Evolutionary conservation across 768 basidiomycete species (phyloP).

Genomic region (Rhizopogon vulgaris): DNA sequence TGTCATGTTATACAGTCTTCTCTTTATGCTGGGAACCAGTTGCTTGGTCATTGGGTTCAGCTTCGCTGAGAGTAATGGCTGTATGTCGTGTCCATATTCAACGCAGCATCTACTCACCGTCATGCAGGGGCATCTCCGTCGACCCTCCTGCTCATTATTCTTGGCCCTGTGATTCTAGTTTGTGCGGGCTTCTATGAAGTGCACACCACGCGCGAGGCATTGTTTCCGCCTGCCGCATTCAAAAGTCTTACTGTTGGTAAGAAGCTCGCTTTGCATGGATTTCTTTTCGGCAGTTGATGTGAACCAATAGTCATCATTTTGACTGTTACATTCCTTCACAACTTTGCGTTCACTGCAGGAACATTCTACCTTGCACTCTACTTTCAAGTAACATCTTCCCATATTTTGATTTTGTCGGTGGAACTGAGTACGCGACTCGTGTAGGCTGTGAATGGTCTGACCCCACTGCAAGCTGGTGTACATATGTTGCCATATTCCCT

Average conservation of each 20-base stretch:
- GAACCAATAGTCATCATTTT: constrained; percentile 52
- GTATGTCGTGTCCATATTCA: constrained; percentile 37
- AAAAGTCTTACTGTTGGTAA: constrained; percentile 53
- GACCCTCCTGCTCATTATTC: constrained; percentile 54
- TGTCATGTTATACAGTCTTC: constrained; percentile 37
- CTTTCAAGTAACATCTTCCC: constrained; percentile 54
- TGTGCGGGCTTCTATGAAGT: constrained; percentile 64
- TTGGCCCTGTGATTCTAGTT: constrained; percentile 50
- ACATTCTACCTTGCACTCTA: constrained; percentile 84
- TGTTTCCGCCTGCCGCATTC: constrained; percentile 66
- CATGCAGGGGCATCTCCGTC: constrained; percentile 54
- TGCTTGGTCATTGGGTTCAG: constrained; percentile 76
- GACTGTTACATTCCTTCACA: constrained; percentile 70
- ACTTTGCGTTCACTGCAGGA: constrained; percentile 76
- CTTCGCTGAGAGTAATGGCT: constrained; percentile 61
- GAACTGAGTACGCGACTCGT: constrained; percentile 1
- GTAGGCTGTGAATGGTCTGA: constrained; percentile 64
- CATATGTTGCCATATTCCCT: constrained; percentile 79
- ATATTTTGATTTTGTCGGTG: constrained; percentile 1
- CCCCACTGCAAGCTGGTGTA: constrained; percentile 68
- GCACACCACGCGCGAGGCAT: constrained; percentile 57
- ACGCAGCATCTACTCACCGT: constrained; percentile 6
- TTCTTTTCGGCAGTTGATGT: constrained; percentile 5
- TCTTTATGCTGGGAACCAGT: constrained; percentile 73
- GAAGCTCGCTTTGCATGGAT: constrained; percentile 14